These are phyloP conservation scores for Zopfochytrium polystomum DNA, from an alignment of 371 early-diverging fungal species.

Conservation along the genomic window DNA sequence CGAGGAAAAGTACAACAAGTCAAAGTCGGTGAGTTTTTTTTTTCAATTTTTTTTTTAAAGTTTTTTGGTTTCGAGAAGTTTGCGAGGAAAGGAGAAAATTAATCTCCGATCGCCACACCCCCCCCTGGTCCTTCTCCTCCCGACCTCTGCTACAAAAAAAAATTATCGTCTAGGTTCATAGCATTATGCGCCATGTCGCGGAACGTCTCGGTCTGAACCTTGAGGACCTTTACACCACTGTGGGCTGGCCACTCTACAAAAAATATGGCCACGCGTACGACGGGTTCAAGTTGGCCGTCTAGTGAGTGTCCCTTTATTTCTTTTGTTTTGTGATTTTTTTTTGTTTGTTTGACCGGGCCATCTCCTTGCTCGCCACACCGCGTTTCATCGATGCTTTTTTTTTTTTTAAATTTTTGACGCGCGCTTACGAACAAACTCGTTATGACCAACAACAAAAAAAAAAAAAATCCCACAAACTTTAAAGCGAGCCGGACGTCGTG, in stretches of 20 bases:
- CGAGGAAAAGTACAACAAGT: conserved; percentile 94
- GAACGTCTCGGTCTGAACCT: conserved; percentile 79
- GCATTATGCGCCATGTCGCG: conserved; percentile 84
- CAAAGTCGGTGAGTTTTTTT: conserved; percentile 72
- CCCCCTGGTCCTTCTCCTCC: no score
- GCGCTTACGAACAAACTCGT: not conserved
- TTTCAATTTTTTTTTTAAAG: not conserved
- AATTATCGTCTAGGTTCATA: conserved; percentile 50
- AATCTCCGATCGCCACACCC: not conserved
- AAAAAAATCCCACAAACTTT: not conserved
- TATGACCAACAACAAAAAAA: no score
- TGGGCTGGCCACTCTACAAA: conserved; percentile 97
- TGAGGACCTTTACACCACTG: conserved; percentile 81
- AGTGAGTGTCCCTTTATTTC: conserved; percentile 49
- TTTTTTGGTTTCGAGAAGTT: not conserved
- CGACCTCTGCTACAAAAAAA: no score
- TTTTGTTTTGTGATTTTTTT: not conserved
- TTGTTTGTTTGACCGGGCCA: not conserved
- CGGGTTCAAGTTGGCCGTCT: conserved; percentile 92
- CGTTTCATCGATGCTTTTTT: not conserved
- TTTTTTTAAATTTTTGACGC: not conserved
- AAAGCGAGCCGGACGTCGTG: conserved; percentile 86
- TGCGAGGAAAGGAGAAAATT: not conserved
- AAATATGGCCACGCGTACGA: conserved; percentile 98
- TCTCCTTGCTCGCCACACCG: not conserved